Base-by-base conservation (phyloP, 352 stramenopile species). In the Pythium phragmiticola region DNA sequence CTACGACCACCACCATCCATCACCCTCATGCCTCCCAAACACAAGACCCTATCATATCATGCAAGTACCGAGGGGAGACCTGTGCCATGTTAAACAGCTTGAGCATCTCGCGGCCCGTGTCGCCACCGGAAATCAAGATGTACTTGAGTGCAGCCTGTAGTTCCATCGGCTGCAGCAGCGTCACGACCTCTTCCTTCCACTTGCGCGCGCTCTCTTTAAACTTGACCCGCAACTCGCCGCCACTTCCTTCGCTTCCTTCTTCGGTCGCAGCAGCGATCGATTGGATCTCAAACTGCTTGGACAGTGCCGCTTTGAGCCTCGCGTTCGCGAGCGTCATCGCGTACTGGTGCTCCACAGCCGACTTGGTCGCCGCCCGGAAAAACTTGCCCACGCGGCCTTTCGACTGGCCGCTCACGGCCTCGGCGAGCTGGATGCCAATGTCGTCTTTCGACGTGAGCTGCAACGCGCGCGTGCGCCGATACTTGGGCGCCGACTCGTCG, bases 51-150 rank as follows among this genome's bases (percentile, higher is more conserved):
- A 30, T 5, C 4, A 0, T 30, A 30, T 30, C 26, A 30, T 30
- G 4, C 37, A 58, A 68, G 19, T 54, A 88, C 80, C 87, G 75
- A 7, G 84, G 84, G 3, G 87, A 96, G 5, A 76, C 73, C 59
- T 96, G 85, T 2, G 87, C 87, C 87, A 96, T 96, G 63, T 96
- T 96, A 60, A 96, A 96, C 8, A 85, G 85, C 72, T 96, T 96
- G 57, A 96, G 81, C 87, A 94, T 94, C 58, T 96, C 87, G 19
- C 73, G 75, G 2, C 84, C 85, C 28, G 83, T 90, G 55, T 94
- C 87, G 11, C 84, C 85, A 8, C 82, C 80, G 30, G 82, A 91
- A 33, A 94, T 64, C 50, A 94, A 68, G 19, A 94, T 83, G 65
- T 94, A 94, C 60, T 96, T 92, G 63, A 96, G 58, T 57, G 83